Percentiles rank a stretch among this genome's conserved stretches.
Evolutionary conservation across 2,329 filamentous ascomycete species (phyloP).

Genomic region (Bipolaris gigantea): DNA sequence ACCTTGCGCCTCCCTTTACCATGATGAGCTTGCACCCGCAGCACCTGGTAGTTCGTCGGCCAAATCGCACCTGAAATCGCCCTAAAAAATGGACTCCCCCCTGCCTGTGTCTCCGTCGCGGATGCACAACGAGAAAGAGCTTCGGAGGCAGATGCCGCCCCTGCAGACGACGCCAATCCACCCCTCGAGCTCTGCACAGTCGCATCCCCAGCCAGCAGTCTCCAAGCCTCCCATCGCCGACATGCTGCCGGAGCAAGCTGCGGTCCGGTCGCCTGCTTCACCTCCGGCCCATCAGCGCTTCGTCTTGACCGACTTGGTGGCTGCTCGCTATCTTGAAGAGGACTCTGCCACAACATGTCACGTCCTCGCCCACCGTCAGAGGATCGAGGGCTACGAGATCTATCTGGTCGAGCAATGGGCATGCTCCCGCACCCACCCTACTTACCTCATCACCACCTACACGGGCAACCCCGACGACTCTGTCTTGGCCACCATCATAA

Average conservation of each 20-base stretch:
- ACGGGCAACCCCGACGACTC: slow-evolving; percentile 81
- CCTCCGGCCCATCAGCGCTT: slow-evolving; percentile 56
- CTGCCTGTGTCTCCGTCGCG: slow-evolving; percentile 22
- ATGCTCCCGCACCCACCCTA: slow-evolving; percentile 86
- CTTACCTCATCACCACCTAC: slow-evolving; percentile 88
- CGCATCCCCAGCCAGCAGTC: slow-evolving; percentile 13
- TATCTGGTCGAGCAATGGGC: slow-evolving; percentile 98
- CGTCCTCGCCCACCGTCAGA: slow-evolving; percentile 70
- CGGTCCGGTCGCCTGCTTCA: slow-evolving; percentile 23
- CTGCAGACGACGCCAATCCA: slow-evolving; percentile 29
- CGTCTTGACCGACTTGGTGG: slow-evolving; percentile 67
- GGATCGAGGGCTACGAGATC: slow-evolving; percentile 81
- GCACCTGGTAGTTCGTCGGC: slow-evolving; percentile 8
- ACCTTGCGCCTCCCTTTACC: slow-evolving; percentile 23
- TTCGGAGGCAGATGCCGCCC: slow-evolving; percentile 31
- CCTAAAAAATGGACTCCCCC: slow-evolving; percentile 24
- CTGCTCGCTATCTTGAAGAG: slow-evolving; percentile 76
- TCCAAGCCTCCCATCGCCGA: slow-evolving; percentile 17
- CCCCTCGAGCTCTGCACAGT: slow-evolving; percentile 17
- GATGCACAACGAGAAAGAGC: slow-evolving; percentile 32
- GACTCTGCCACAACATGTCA: slow-evolving; percentile 66
- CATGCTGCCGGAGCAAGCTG: slow-evolving; percentile 16
- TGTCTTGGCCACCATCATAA: slow-evolving; percentile 78
- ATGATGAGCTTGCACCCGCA: slow-evolving; percentile 22
- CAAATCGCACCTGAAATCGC: not conserved